These are phyloP conservation scores for Cylindrotheca fusiformis DNA, from an alignment of 108 stramenopile species.

Conservation along the genomic window DNA sequence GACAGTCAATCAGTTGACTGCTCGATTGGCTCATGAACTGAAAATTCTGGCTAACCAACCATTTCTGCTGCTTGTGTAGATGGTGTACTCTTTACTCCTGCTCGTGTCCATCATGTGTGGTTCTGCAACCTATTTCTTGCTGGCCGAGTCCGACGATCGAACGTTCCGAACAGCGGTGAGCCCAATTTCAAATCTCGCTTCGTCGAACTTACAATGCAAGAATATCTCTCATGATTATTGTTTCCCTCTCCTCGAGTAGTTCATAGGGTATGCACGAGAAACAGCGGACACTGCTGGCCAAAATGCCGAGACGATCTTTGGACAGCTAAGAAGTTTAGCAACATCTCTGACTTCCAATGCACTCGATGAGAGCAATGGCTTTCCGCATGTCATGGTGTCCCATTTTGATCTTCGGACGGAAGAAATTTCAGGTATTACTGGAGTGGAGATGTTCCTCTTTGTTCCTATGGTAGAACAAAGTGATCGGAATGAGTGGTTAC, in stretches of 20 bases:
- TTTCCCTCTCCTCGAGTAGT: too few relatives aligned
- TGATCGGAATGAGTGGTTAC: slow-evolving; percentile 1
- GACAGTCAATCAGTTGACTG: too few relatives aligned
- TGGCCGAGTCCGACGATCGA: not conserved
- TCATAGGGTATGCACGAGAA: slow-evolving; percentile 19
- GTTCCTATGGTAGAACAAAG: slow-evolving; percentile 13
- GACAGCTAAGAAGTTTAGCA: slow-evolving; percentile 19
- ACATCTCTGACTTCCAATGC: slow-evolving; percentile 21
- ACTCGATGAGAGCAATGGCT: not conserved
- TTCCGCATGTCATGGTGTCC: slow-evolving; percentile 25
- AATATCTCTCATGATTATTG: too few relatives aligned
- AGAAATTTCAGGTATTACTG: slow-evolving; percentile 9
- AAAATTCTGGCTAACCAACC: too few relatives aligned
- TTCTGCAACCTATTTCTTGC: slow-evolving; percentile 1
- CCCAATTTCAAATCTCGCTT: too few relatives aligned
- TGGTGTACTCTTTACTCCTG: not conserved
- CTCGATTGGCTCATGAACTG: too few relatives aligned
- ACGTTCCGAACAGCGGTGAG: slow-evolving; percentile 3
- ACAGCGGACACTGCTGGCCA: slow-evolving; percentile 17
- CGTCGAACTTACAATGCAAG: not conserved
- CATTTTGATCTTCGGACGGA: slow-evolving; percentile 21
- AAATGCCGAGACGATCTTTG: slow-evolving; percentile 21
- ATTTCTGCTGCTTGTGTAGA: not conserved
- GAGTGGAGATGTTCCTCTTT: slow-evolving; percentile 16
- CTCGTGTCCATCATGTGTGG: slow-evolving; percentile 1